phyloP scores from a whole-genome alignment of 345 rosid species.

The Eucalyptus leucophloia region DNA sequence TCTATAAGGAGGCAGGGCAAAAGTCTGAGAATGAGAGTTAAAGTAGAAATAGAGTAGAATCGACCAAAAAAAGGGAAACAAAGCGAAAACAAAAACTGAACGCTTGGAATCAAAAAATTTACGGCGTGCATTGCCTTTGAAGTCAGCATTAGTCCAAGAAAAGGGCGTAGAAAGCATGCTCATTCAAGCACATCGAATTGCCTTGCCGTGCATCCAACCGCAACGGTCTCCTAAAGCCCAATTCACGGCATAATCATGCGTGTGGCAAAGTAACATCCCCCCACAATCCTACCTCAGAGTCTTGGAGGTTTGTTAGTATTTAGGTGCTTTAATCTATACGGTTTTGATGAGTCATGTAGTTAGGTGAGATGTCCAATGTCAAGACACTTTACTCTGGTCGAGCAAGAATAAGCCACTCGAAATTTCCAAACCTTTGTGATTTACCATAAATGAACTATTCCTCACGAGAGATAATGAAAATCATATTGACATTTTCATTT shows the following conservation, averaged over 20 bases:
- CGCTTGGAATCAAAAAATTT: background rate
- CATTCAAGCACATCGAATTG: background rate
- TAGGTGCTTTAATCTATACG: background rate
- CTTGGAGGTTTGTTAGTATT: background rate
- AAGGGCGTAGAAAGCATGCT: background rate
- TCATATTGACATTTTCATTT: background rate
- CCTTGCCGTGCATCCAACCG: background rate
- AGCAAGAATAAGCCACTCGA: background rate
- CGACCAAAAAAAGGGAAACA: background rate
- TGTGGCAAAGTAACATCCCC: background rate
- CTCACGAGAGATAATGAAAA: background rate
- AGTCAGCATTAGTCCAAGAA: background rate
- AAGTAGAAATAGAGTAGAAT: too few relatives aligned
- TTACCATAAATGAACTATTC: accelerated
- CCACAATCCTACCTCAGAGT: background rate
- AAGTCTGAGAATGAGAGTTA: too few relatives aligned
- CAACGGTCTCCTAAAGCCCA: background rate
- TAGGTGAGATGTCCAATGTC: background rate
- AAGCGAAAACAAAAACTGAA: background rate
- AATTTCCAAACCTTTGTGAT: background rate
- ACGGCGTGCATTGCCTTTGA: background rate
- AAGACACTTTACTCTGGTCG: background rate
- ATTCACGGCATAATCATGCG: background rate
- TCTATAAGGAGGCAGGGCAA: accelerated
- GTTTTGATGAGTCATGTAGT: background rate